Percentiles rank a stretch among this genome's conserved stretches.
phyloP scores from a whole-genome alignment of 495 filamentous ascomycete species.

The Neurospora sp. region DNA sequence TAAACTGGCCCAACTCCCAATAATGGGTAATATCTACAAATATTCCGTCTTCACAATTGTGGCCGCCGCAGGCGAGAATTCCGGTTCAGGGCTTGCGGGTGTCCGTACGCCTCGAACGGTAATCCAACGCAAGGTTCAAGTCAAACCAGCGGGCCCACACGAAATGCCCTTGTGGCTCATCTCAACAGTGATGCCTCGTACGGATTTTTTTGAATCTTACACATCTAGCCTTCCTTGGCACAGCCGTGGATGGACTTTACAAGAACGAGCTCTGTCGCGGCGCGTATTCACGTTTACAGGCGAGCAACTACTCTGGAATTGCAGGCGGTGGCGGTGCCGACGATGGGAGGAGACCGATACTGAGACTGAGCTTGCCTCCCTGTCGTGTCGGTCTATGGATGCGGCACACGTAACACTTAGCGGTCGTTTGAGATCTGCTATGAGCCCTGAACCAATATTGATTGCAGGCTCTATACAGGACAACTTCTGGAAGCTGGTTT shows the following conservation, averaged over 20 bases:
- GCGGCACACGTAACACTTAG: background rate
- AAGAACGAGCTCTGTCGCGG: constrained; percentile 13
- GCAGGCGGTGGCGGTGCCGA: background rate
- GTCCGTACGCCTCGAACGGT: background rate
- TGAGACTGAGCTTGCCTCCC: constrained; percentile 6
- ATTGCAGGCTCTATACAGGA: too few relatives aligned
- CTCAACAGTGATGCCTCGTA: background rate
- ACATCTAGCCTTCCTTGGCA: constrained; percentile 3
- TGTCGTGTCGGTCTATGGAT: background rate
- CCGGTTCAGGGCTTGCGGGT: background rate
- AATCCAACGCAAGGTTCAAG: background rate
- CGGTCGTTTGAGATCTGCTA: too few relatives aligned
- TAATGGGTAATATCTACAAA: constrained; percentile 28
- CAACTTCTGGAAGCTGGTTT: background rate
- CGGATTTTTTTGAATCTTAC: constrained; percentile 1
- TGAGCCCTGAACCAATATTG: too few relatives aligned
- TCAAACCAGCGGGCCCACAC: background rate
- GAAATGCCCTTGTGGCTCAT: background rate
- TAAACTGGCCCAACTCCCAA: constrained; percentile 18
- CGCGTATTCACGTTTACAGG: background rate
- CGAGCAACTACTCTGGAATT: background rate
- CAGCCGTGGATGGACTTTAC: constrained; percentile 16
- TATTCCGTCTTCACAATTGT: constrained; percentile 24
- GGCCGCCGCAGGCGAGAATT: background rate
- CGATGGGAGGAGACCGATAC: constrained; percentile 6